These are phyloP conservation scores for Globisporangium ultimum DNA, from an alignment of 352 stramenopile genomes.

Conservation along the genomic window DNA sequence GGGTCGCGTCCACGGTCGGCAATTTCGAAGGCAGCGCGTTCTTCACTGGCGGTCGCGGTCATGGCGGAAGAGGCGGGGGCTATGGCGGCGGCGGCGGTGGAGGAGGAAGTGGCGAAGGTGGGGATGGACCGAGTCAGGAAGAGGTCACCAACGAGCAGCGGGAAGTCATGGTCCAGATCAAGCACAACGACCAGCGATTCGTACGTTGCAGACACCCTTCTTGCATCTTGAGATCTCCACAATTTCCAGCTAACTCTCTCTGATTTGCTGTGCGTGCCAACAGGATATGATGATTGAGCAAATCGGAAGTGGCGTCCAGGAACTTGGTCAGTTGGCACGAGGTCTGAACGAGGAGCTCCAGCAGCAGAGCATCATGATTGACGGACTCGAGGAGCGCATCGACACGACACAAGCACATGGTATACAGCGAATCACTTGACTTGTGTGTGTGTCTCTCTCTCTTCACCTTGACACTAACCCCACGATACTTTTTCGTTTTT, in stretches of 20 bases:
- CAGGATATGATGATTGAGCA: slow-evolving; percentile 87
- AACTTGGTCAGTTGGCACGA: slow-evolving; percentile 69
- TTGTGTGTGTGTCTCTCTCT: not conserved
- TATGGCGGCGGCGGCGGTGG: slow-evolving; percentile 27
- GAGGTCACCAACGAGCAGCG: slow-evolving; percentile 69
- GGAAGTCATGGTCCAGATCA: slow-evolving; percentile 68
- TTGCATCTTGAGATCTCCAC: not conserved
- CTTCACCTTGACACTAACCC: not conserved
- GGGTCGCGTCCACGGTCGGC: slow-evolving; percentile 41
- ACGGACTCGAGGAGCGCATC: slow-evolving; percentile 75
- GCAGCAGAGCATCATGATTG: slow-evolving; percentile 87
- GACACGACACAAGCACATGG: slow-evolving; percentile 76
- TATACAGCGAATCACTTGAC: slow-evolving; percentile 15
- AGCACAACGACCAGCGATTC: slow-evolving; percentile 80
- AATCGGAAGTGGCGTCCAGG: slow-evolving; percentile 75
- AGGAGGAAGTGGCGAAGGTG: slow-evolving; percentile 15
- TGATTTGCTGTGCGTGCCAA: not conserved
- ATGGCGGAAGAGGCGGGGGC: slow-evolving; percentile 22
- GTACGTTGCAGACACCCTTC: slow-evolving; percentile 29
- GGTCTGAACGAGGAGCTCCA: slow-evolving; percentile 83
- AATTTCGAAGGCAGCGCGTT: slow-evolving; percentile 65
- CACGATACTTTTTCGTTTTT: not conserved
- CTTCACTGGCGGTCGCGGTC: slow-evolving; percentile 33
- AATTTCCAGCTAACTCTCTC: not conserved
- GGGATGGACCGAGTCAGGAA: slow-evolving; percentile 33